Evolutionary conservation across 1,284 basidiomycete species (phyloP), one percentile per base, ranked within the genome.

Genomic region (Sporisorium reilianum): DNA sequence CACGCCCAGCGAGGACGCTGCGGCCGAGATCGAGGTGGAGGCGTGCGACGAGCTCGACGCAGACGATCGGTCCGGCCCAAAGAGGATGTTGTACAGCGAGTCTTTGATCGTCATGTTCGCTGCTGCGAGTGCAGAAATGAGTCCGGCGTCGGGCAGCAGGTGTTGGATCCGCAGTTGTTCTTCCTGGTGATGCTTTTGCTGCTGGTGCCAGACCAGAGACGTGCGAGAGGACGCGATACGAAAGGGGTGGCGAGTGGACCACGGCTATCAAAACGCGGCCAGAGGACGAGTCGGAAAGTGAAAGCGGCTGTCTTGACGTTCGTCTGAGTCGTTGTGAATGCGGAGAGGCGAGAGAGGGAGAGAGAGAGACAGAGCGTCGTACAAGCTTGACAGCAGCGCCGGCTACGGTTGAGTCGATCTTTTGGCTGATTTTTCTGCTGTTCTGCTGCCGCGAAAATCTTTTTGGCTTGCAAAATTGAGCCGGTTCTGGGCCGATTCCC

Each of bases 81-180:
- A 74, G 26, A 74, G 28, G 22, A 62, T 26, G 25, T 60, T 67
- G 57, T 65, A 74, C 3, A 74, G 54, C 11, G 65, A 34, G 26
- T 64, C 71, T 51, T 65, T 68, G 65, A 68, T 55, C 41, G 44
- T 58, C 65, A 68, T 74, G 20, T 32, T 58, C 40, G 51, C 5
- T n/a, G n/a, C n/a, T n/a, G n/a, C n/a, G n/a, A n/a, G n/a, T n/a
- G n/a, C n/a, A n/a, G n/a, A n/a, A n/a, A 28, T 12, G 18, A 28
- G 26, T 14, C 23, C 6, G 16, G 45, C 12, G 8, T 14, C 14
- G 25, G 26, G 38, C 38, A 9, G 38, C 38, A 20, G 9, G 7
- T 3, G 16, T 41, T 5, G 38, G n/a, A 38, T 41, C n/a, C 38
- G 3, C 9, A n/a, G 8, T 8, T 20, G 38, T 41, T 20, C n/a